Base-by-base conservation (phyloP, 78 protist genomes). In the Protostelium mycophagum region DNA sequence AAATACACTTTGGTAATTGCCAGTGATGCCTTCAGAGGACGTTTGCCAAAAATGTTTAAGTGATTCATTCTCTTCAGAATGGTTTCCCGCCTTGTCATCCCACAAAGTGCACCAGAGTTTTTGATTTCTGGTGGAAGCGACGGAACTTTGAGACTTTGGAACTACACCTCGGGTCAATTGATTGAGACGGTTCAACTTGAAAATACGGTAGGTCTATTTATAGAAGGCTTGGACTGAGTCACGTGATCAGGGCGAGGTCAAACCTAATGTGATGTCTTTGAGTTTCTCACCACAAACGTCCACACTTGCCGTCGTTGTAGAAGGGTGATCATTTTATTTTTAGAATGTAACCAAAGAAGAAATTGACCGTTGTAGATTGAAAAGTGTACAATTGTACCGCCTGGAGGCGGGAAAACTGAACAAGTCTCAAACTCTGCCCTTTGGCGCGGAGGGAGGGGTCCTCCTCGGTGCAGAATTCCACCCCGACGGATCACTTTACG, bases 121-220 rank as follows among this genome's bases (percentile, higher is more conserved):
- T 28, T 92, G 35, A 39, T 92, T 1, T 36, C 90, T 34, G 94
- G 94, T 34, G 89, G 92, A n/a, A 92, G 94, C 73, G 94, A 92
- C 88, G 94, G 94, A 29, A 88, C 91, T 39, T 36, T 92, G 25
- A 85, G 87, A 34, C 38, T 92, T 38, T 92, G 94, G 94, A 86
- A 89, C 35, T 92, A 92, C 92, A 86, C 85, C 35, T 28, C 39
- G 28, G 94, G 94, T 83, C 38, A 84, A 89, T 35, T 87, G 28
- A 88, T 92, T 73, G 91, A 92, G 87, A 84, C 91, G 9, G n/a
- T 87, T 0, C 84, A 86, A 35, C 37, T 91, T 34, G 83, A 85
- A 39, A 34, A 34, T 38, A 84, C 63, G 88, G 36, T 87, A 0
- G 83, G 73, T 51, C 73, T 25, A 16, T 25, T 51, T 16, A 51